These are phyloP conservation scores for Tylopilus sp. DNA, from an alignment of 768 basidiomycete genomes.

Conservation along the genomic window DNA sequence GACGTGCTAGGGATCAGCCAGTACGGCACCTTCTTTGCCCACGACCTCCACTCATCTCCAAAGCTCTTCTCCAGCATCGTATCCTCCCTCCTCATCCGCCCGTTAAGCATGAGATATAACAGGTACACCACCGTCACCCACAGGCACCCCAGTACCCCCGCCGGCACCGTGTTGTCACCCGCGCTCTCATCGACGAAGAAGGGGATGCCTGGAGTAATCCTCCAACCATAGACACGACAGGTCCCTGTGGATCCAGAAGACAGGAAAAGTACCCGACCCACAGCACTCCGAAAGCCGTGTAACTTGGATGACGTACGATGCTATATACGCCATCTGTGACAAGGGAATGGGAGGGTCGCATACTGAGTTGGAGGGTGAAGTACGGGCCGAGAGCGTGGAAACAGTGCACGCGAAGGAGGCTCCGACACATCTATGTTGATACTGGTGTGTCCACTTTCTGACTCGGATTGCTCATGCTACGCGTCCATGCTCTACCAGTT, in stretches of 20 bases:
- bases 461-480: too few relatives aligned
- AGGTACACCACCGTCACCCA: neutral
- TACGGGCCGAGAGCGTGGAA: constrained; percentile 18
- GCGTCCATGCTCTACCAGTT: too few relatives aligned
- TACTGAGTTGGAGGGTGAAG: constrained; percentile 28
- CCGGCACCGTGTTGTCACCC: neutral
- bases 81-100: constrained; percentile 29
- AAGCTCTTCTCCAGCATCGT: constrained; percentile 26
- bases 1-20: constrained; percentile 23
- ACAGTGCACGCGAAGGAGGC: constrained; percentile 15
- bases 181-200: too few relatives aligned
- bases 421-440: neutral
- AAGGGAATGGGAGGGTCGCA: constrained; percentile 21
- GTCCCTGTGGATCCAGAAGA: constrained; percentile 3
- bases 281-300: constrained; percentile 6
- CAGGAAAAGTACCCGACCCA: constrained; percentile 2
- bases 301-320: constrained; percentile 32
- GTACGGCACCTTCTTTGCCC: constrained; percentile 21
- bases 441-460: too few relatives aligned
- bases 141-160: neutral
- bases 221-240: too few relatives aligned
- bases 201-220: too few relatives aligned
- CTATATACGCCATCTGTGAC: constrained; percentile 26
- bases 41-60: constrained; percentile 26
- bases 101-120: too few relatives aligned